A percentile compares a stretch with the other conserved stretches of the same genome.
Evolutionary conservation across 805 yeast species (phyloP).

Genomic region (Millerozyma miso): DNA sequence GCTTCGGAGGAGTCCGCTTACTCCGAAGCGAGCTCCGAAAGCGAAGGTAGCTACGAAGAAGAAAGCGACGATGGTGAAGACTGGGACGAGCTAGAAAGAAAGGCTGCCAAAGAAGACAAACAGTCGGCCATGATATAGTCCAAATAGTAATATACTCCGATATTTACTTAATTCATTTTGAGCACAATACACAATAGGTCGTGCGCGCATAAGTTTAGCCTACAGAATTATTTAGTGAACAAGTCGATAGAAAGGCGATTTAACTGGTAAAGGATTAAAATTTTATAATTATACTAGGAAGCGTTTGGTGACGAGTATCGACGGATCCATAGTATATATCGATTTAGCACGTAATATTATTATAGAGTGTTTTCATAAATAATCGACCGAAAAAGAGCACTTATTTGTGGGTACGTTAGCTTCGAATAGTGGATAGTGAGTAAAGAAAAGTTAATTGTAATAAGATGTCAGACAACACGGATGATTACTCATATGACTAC

Average conservation of each 20-base stretch:
- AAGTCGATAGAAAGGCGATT: not conserved
- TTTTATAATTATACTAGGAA: not conserved
- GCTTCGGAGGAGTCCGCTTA: slow-evolving; percentile 46
- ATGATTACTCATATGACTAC: slow-evolving; percentile 59
- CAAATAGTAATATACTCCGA: not conserved
- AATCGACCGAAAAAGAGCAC: not conserved
- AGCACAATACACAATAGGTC: not conserved
- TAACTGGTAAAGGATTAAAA: not conserved
- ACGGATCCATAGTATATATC: not conserved
- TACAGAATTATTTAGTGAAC: not conserved
- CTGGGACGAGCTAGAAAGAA: slow-evolving; percentile 60
- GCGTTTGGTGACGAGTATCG: not conserved
- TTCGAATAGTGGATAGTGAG: not conserved
- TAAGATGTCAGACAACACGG: slow-evolving; percentile 36
- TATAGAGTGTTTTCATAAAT: not conserved
- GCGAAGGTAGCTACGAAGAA: slow-evolving; percentile 27
- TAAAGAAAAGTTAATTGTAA: not conserved
- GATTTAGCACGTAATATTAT: not conserved
- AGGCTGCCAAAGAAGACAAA: slow-evolving; percentile 48
- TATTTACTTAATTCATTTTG: not conserved
- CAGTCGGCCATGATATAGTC: slow-evolving; percentile 12
- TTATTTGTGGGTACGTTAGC: not conserved
- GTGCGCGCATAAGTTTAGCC: not conserved
- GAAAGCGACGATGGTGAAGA: slow-evolving; percentile 40
- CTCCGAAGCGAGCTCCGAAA: slow-evolving; percentile 36